phyloP scores from a whole-genome alignment of 148 eudicot species.

The Pharnaceum exiguum region DNA sequence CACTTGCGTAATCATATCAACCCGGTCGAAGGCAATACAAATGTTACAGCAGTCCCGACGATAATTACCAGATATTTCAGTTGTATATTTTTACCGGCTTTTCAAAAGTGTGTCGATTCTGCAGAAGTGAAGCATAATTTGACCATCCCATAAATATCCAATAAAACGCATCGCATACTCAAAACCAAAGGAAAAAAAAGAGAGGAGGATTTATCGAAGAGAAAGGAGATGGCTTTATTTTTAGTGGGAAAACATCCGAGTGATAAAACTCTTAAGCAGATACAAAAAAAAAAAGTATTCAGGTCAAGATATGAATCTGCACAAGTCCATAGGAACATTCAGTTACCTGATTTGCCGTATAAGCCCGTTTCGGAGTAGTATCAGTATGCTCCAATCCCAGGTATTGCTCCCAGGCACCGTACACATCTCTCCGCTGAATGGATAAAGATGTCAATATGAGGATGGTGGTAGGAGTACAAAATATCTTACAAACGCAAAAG shows the following conservation, averaged over 20 bases:
- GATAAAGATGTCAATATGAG: neutral
- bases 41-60: slow-evolving; percentile 1
- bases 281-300: no score
- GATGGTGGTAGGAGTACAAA: neutral
- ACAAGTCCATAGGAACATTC: neutral
- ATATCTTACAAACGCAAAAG: neutral
- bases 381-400: slow-evolving; percentile 92
- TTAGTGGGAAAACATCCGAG: no score
- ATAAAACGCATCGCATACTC: neutral
- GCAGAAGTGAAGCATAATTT: slow-evolving; percentile 25
- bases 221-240: no score
- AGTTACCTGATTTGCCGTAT: slow-evolving; percentile 64
- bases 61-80: slow-evolving; percentile 15
- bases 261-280: no score
- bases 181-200: neutral
- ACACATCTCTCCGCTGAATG: slow-evolving; percentile 59
- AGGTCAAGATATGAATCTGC: no score
- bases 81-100: slow-evolving; percentile 93
- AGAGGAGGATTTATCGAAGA: no score
- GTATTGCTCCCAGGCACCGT: slow-evolving; percentile 95
- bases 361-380: slow-evolving; percentile 61
- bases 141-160: neutral
- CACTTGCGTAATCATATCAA: slow-evolving; percentile 8
- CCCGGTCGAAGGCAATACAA: neutral
- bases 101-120: slow-evolving; percentile 88